Base-by-base conservation (phyloP, 1,139 yeast species). In the Geotrichum citri-aurantii region DNA sequence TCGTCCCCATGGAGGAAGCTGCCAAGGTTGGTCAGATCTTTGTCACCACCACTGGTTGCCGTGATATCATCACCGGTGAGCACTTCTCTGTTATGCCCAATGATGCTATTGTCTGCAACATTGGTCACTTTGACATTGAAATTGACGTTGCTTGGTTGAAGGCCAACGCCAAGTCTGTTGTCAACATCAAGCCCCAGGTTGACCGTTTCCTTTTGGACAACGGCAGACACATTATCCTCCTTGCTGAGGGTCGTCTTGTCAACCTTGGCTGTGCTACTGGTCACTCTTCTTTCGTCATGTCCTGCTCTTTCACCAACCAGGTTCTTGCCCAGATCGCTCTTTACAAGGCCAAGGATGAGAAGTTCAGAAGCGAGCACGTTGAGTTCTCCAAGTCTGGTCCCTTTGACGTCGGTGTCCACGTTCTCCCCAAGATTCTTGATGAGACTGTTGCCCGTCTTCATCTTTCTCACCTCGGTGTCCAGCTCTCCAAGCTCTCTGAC, bases 211-310 rank as follows among this genome's bases (percentile, higher is more conserved):
- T 90, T 78, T 79, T 93, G 82, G 80, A 84, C 75, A 82, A 81
- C 72, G 99, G 99, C 74, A 90, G 88, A 77, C 99, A 93, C 83
- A 75, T 93, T 74, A 92, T 93, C 80, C 84, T 93, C 76, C 88
- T 93, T 74, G 99, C 99, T 69, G 97, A 92, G 80, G 99, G 99
- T 81, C 92, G 99, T 84, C 87, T 93, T 75, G 99, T 93, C 77
- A 93, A 93, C 92, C 85, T 93, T 78, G 99, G 99, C 73, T 95
- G 99, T 82, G 99, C 99, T 76, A 95, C 99, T 74, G 99, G 99
- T 75, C 99, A 93, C 84, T 88, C 99, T 62, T 91, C 98, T 58
- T 93, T 93, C 76, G 99, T 93, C 75, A 93, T 93, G 99, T 92
- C 98, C 66, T 93, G 99, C 83, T 93, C 99, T 62, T 93, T 93